Evolutionary conservation across 2,329 filamentous ascomycete species (phyloP).

Genomic region (Cladosporium halotolerans): DNA sequence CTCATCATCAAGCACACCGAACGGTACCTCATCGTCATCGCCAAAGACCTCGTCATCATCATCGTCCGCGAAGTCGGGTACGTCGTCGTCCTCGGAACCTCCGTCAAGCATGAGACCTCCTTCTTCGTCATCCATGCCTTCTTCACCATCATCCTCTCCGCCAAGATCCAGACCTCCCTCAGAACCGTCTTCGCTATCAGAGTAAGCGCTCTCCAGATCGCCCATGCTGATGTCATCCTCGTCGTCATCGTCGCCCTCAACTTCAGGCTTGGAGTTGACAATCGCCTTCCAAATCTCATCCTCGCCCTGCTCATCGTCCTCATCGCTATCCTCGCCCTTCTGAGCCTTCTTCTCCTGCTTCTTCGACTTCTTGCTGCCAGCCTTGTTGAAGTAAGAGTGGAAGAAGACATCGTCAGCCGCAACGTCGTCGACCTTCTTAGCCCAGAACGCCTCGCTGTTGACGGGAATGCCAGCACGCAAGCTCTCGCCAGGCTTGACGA

Average conservation of each 20-base stretch:
- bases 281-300: constrained; percentile 90
- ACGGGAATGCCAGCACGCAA: constrained; percentile 50
- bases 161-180: constrained; percentile 44
- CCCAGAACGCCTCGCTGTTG: constrained; percentile 88
- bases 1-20: constrained; percentile 47
- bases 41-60: constrained; percentile 36
- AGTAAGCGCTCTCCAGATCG: constrained; percentile 35
- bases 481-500: constrained; percentile 55
- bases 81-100: constrained; percentile 48
- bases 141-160: constrained; percentile 44
- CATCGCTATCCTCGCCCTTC: constrained; percentile 38
- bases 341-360: constrained; percentile 50
- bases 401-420: constrained; percentile 94
- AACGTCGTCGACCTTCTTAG: constrained; percentile 79
- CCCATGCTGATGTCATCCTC: constrained; percentile 53
- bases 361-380: constrained; percentile 48
- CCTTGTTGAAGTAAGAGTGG: constrained; percentile 86
- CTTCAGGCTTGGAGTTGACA: constrained; percentile 70
- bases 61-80: constrained; percentile 40
- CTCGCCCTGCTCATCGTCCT: constrained; percentile 37
- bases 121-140: constrained; percentile 35
- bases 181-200: constrained; percentile 38
- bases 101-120: constrained; percentile 37
- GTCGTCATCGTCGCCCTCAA: constrained; percentile 58
- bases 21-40: constrained; percentile 50